Base-by-base conservation (phyloP, 139 green algal species). In the Chlorella sp. region DNA sequence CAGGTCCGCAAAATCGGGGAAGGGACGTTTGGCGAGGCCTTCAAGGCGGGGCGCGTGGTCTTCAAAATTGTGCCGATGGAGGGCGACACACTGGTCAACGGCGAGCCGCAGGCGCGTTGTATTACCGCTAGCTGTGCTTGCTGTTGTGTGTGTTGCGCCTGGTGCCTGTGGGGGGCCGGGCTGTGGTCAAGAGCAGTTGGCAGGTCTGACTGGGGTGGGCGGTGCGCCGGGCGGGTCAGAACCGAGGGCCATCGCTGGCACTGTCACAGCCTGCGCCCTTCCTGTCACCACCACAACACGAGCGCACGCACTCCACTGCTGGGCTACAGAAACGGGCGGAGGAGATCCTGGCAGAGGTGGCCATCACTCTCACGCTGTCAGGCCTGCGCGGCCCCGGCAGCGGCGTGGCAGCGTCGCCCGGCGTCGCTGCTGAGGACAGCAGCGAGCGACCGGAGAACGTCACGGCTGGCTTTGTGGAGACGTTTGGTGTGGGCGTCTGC, bases 41-140 rank as follows among this genome's bases (percentile, higher is more conserved):
- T 93, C 77, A 90, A 84, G 61, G 77, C 75, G 17, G 73, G 69
- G 5, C 73, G 77, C 33, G 60, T 84, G 3, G 90, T 97, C 50
- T 77, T 95, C 80, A 98, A 98, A 77, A 88, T 99, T 42, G 88
- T 99, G 43, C 96, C 96, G n/a, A 93, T 99, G 73, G 96, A 95
- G 67, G 95, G 95, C 17, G 56, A 71, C 7, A 61, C 77, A 60
- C 62, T 87, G 31, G 86, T 75, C 8, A 75, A 75, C 25, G 69
- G 69, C 38, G 69, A 75, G 69, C 69, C 69, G 38, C 69, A n/a
- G n/a, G n/a, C n/a, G n/a, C n/a, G n/a, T n/a, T n/a, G n/a, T n/a
- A n/a, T n/a, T n/a, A n/a, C n/a, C n/a, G n/a, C n/a, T n/a, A n/a
- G n/a, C n/a, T n/a, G n/a, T n/a, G n/a, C n/a, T n/a, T n/a, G n/a